A percentile compares a stretch with the other conserved stretches of the same genome.
These are phyloP conservation scores for Suzukiozyma palmioleophila DNA, from an alignment of 1,139 yeast genomes.

Conservation along the genomic window DNA sequence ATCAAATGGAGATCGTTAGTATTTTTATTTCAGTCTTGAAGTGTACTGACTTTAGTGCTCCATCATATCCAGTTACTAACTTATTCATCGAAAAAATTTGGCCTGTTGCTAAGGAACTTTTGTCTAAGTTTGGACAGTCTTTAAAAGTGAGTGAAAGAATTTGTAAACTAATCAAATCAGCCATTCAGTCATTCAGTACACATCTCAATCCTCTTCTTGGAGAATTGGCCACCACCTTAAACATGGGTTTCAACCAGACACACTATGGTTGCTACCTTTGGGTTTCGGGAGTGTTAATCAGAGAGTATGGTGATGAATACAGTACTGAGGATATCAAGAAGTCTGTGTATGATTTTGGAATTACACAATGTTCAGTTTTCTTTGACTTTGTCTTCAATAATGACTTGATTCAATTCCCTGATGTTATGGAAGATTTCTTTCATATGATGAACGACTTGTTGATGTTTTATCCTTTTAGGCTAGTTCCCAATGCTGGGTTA, in stretches of 20 bases:
- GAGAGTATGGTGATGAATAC: slow-evolving; percentile 70
- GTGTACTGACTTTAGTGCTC: slow-evolving; percentile 30
- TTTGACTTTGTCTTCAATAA: slow-evolving; percentile 27
- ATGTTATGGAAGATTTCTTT: slow-evolving; percentile 83
- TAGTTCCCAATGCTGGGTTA: slow-evolving; percentile 53
- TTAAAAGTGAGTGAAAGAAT: slow-evolving; percentile 68
- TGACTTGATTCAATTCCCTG: slow-evolving; percentile 49
- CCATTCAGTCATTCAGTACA: slow-evolving; percentile 65
- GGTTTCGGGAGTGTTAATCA: slow-evolving; percentile 81
- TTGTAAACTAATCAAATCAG: slow-evolving; percentile 61
- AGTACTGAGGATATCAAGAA: slow-evolving; percentile 31
- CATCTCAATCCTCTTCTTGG: slow-evolving; percentile 61
- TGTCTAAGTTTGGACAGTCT: slow-evolving; percentile 52
- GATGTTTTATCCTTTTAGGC: slow-evolving; percentile 70
- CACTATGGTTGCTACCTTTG: slow-evolving; percentile 82
- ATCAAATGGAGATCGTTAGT: slow-evolving; percentile 69
- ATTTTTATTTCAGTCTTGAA: slow-evolving; percentile 63
- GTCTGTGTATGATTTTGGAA: slow-evolving; percentile 46
- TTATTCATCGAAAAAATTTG: slow-evolving; percentile 53
- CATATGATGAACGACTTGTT: slow-evolving; percentile 77
- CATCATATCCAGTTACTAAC: slow-evolving; percentile 52
- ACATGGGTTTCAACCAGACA: slow-evolving; percentile 65
- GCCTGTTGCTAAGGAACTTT: slow-evolving; percentile 50
- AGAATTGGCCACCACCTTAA: slow-evolving; percentile 56
- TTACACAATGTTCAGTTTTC: slow-evolving; percentile 42